Evolutionary conservation across 2,329 filamentous ascomycete species (phyloP), one percentile per base, ranked within the genome.

Genomic region (Ambrosiella xylebori): DNA sequence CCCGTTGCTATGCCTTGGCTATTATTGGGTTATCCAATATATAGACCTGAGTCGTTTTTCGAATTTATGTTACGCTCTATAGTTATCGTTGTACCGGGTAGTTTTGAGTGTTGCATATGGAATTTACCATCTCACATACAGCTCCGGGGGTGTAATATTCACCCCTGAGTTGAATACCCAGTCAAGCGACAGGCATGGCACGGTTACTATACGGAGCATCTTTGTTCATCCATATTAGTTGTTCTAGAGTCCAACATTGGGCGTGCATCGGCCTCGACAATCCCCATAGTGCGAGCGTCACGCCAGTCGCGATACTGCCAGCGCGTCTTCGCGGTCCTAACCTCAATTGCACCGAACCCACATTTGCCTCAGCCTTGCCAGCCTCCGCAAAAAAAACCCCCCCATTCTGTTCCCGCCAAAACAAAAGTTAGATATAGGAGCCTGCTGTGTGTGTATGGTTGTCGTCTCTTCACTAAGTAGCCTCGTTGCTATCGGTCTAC

Each of bases 151-250:
- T 47, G 13, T 15, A 5, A 13, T 47, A 13, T 8, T 15, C 37
- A 44, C 54, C 53, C 53, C 57, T 59, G 57, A 56, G 53, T 59
- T 13, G 19, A 15, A 37, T 41, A 54, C 45, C 50, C 51, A 37
- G 35, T 59, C 57, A 45, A 59, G 19, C 52, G 45, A 39, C 53
- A 56, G 52, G 57, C 57, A 56, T 59, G 57, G 57, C 57, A 59
- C 57, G 57, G 57, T 15, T 54, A 56, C 53, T 40, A 38, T 17
- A 8, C 19, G n/a, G 44, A 47, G 40, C 44, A 55, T 17, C 53
- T 51, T 54, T 45, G 54, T 44, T 53, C n/a, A 53, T 47, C 11
- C 7, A 47, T 47, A 17, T 47, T 47, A 15, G n/a, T 15, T 17
- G 44, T 47, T 17, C 19, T 17, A 4, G 44, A 15, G 44, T 47